Percentiles rank a stretch among this genome's conserved stretches.
phyloP scores from a whole-genome alignment of 1,139 yeast species.

The Ogataea hybrid region DNA sequence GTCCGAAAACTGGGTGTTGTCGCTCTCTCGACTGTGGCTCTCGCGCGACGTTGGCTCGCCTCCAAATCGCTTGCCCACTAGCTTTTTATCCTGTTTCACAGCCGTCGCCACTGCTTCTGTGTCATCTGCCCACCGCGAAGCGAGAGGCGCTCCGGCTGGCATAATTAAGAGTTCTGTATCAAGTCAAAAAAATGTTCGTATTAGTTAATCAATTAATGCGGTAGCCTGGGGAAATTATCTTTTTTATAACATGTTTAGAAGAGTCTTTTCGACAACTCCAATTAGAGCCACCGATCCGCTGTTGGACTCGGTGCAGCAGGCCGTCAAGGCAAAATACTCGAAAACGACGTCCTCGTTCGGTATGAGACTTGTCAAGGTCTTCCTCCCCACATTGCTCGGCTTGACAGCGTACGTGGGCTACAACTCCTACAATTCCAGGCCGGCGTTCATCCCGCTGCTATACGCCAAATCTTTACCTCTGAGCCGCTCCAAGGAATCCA shows the following conservation, averaged over 20 bases:
- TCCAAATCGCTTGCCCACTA: background rate
- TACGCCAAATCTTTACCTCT: slow-evolving; percentile 28
- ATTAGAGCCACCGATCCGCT: background rate
- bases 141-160: slow-evolving; percentile 15
- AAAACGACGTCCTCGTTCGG: slow-evolving; percentile 9
- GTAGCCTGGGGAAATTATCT: slow-evolving; percentile 3
- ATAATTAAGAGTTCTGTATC: slow-evolving; percentile 7
- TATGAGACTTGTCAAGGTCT: slow-evolving; percentile 14
- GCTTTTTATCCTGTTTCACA: slow-evolving; percentile 17
- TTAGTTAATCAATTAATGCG: slow-evolving; percentile 4
- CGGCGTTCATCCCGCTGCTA: slow-evolving; percentile 31
- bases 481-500: slow-evolving; percentile 26
- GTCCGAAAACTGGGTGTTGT: slow-evolving; percentile 7
- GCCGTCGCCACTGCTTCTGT: slow-evolving; percentile 24
- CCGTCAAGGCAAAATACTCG: slow-evolving; percentile 13
- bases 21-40: slow-evolving; percentile 5
- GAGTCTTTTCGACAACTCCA: background rate
- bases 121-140: slow-evolving; percentile 32
- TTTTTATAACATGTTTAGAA: background rate
- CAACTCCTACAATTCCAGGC: slow-evolving; percentile 26
- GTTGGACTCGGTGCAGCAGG: slow-evolving; percentile 12
- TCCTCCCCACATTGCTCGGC: slow-evolving; percentile 17
- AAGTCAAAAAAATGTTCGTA: background rate
- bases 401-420: slow-evolving; percentile 27
- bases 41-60: slow-evolving; percentile 4